Conservation (phyloP, 2,329 filamentous ascomycete species). For the Botrytis porri region DNA sequence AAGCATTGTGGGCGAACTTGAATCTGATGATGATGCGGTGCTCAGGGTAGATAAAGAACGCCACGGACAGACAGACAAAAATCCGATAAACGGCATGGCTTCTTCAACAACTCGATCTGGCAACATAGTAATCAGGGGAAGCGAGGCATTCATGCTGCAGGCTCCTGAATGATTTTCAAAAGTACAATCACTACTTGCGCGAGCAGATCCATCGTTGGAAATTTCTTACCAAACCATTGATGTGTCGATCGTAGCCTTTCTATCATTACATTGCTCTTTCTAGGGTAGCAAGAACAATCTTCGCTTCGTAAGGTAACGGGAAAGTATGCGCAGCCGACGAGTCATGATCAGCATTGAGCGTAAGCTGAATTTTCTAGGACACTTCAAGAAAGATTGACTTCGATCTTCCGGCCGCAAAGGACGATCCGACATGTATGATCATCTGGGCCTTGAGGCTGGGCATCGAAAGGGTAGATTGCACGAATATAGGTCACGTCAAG, state of each 20-base stretch:
- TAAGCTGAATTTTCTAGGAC: neutral
- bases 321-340: neutral
- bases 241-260: neutral
- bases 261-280: neutral
- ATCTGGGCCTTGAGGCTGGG: neutral
- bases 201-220: neutral
- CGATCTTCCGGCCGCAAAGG: neutral
- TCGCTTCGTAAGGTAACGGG: neutral
- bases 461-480: neutral
- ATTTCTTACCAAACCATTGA: neutral
- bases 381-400: neutral
- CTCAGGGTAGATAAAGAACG: neutral
- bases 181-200: neutral
- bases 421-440: neutral
- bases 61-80: neutral
- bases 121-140: neutral
- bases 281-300: neutral
- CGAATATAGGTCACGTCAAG: neutral
- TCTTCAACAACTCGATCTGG: neutral
- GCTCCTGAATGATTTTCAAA: neutral
- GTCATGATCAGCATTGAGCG: too few species aligned
- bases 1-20: slow-evolving; percentile 31
- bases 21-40: neutral
- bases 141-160: neutral
- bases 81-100: neutral